Evolutionary conservation across 2,329 filamentous ascomycete species (phyloP), one percentile per base, ranked within the genome.

Genomic region (Stemphylium beticola): DNA sequence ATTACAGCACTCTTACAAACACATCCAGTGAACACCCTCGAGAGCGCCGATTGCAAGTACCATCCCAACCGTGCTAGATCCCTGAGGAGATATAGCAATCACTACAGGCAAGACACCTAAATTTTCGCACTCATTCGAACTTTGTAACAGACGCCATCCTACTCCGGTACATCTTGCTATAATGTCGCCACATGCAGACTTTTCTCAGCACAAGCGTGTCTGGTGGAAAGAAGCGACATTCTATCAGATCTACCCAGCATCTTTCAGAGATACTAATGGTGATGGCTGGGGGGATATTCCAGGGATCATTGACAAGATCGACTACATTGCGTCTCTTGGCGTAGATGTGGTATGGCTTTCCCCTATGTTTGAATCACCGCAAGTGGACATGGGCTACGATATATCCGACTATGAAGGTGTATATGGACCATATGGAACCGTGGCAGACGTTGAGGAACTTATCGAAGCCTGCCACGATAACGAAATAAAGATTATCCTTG

Each of bases 321-420:
- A 85, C 62, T 88, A 89, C 45, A 65, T 73, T 39, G 62, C 61
- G 4, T 74, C 76, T 2, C 74, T 90, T 0, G 87, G 87, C 0
- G 77, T 87, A 9, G 83, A 90, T 63, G 81, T 86, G 6, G 77
- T 91, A 43, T 91, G 88, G 88, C 73, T 87, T 0, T 88, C 83
- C 39, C 88, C 88, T 11, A 85, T 88, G 69, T 87, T 84, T 64
- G 82, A 86, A 57, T 83, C 80, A 4, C 87, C 87, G 0, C 84
- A 88, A 64, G 76, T 84, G 4, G 87, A 90, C 62, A 88, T 89
- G 86, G 87, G 86, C 26, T 90, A 90, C 66, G 88, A 89, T 66
- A 85, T 89, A 43, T 81, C 83, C 20, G 83, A 91, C 70, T 91
- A 91, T 61, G 83, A 88, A 67, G 79, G 79, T 22, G 84, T 91